A percentile compares a stretch with the other conserved stretches of the same genome.
Conservation (phyloP, 345 rosid genomes). For the Eucalyptus leucophloia region DNA sequence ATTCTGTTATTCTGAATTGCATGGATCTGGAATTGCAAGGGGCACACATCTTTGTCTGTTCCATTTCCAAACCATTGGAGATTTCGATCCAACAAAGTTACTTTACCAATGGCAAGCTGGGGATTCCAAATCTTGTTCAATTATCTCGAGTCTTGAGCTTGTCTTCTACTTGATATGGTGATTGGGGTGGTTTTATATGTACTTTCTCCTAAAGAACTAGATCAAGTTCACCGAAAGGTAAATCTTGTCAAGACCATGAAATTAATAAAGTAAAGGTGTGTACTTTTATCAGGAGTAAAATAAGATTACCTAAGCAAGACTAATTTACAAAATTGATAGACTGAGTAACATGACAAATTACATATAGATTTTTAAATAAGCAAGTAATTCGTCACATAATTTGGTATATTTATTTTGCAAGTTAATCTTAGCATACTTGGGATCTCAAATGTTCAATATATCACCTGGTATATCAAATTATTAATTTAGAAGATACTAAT, state of each 20-base stretch:
- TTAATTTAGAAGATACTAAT: neutral
- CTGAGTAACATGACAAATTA: neutral
- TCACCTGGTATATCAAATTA: neutral
- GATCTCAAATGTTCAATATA: neutral
- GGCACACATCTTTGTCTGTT: neutral
- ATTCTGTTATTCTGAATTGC: neutral
- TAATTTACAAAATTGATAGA: neutral
- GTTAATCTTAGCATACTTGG: neutral
- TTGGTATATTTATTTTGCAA: neutral
- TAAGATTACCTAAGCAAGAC: neutral
- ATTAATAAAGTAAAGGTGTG: neutral
- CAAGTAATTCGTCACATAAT: rapidly evolving
- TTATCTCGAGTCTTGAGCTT: neutral
- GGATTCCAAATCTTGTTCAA: neutral
- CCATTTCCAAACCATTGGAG: neutral
- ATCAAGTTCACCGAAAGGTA: neutral
- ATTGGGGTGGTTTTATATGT: neutral
- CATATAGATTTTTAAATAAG: neutral
- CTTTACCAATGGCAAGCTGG: neutral
- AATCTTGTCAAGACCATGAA: neutral
- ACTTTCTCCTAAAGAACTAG: neutral
- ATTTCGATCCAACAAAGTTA: neutral
- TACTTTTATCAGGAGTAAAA: neutral
- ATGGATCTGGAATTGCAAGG: neutral
- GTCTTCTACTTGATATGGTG: neutral